Evolutionary conservation across 2,329 filamentous ascomycete species (phyloP).

Genomic region (Penicillium sp.): DNA sequence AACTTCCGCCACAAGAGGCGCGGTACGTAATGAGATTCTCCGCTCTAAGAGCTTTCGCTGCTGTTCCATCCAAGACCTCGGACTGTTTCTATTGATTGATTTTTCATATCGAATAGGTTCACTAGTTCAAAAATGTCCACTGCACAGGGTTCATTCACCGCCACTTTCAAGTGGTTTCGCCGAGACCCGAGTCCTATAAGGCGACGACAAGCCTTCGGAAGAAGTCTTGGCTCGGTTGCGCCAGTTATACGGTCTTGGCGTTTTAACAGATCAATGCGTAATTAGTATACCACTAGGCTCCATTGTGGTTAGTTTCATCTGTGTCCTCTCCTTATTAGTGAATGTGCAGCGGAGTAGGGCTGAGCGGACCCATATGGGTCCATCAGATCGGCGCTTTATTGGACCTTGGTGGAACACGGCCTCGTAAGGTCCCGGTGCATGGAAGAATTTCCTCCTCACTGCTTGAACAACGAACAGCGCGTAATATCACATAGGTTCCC

Average conservation of each 20-base stretch:
- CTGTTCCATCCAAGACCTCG: neutral
- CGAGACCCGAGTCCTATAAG: conserved; percentile 19
- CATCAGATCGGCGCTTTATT: conserved; percentile 19
- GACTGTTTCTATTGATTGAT: too few relatives aligned
- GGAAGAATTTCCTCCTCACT: too few relatives aligned
- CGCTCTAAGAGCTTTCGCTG: neutral
- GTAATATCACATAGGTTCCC: too few relatives aligned
- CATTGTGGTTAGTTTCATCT: neutral
- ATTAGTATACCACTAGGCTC: conserved; percentile 2
- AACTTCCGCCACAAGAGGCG: conserved; percentile 10
- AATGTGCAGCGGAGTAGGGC: conserved; percentile 19
- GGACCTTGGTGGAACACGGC: conserved; percentile 15
- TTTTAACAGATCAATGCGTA: neutral
- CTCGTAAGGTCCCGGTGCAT: neutral
- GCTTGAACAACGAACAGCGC: too few relatives aligned
- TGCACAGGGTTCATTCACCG: conserved; percentile 15
- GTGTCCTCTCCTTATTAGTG: conserved; percentile 12
- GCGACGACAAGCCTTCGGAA: conserved; percentile 29
- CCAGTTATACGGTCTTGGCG: neutral
- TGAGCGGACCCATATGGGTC: conserved; percentile 14
- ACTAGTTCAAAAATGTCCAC: neutral
- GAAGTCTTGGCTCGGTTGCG: conserved; percentile 26
- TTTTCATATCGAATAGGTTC: neutral
- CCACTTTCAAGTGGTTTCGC: conserved; percentile 10
- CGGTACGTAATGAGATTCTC: conserved; percentile 12